Evolutionary conservation across 148 eudicot genomes (phyloP), one percentile per base, ranked within the genome.

Genomic region (Vaccinium macrocarpon): DNA sequence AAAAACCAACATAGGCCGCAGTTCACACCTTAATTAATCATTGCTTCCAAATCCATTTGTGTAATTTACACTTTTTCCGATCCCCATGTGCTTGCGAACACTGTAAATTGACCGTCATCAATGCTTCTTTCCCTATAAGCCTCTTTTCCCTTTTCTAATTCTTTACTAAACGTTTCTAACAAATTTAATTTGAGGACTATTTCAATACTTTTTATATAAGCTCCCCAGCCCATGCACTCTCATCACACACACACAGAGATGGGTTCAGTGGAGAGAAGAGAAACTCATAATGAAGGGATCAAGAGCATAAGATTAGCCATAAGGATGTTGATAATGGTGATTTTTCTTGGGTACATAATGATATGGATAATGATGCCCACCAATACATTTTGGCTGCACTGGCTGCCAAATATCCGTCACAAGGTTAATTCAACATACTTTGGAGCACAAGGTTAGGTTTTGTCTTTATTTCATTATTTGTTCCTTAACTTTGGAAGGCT

Each of bases 341-440:
- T 95, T 13, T 90, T 92, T 85, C 49, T 90, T 51, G 98, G 96
- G 71, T 90, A 92, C 83, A 70, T 90, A 1, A 86, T 91, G 85
- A 88, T 94, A 77, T 94, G 96, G 98, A 79, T 93, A 75, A 83
- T 93, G 88, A 92, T 92, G 93, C 95, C 98, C 11, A 95, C 98
- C 15, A 83, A 81, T 74, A 84, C 86, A 76, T 94, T 93, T 83
- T 90, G 83, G 84, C 70, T 49, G 18, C 91, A 87, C 72, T 93
- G 98, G 98, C 82, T 83, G n/a, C 93, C 91, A 21, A 27, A 83
- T 25, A 42, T 93, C 8, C 87, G 81, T 50, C 51, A 88, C 25
- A 86, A 84, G 23, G 16, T 84, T 12, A 66, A 77, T 27, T 90
- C 95, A 1, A 91, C 90, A 1, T 95, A 86, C 86, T 93, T 92